phyloP scores from a whole-genome alignment of 192 early-diverging fungal species.

The Backusella psychrophila region DNA sequence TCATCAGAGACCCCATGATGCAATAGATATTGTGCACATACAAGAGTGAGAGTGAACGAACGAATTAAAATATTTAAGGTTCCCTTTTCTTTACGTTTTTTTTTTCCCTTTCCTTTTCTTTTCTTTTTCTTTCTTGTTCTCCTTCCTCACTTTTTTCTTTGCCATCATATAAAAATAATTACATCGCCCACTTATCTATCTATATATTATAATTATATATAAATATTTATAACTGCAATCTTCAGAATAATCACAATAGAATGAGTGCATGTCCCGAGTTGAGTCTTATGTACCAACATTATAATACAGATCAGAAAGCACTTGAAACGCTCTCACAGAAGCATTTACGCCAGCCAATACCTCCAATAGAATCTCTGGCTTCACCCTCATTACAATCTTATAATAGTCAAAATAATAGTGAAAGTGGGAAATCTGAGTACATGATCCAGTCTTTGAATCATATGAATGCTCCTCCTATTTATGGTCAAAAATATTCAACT shows the following conservation, averaged over 20 bases:
- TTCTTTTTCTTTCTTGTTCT: constrained; percentile 5
- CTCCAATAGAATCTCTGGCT: background rate
- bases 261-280: constrained; percentile 15
- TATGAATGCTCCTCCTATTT: background rate
- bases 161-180: background rate
- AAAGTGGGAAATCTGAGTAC: background rate
- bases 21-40: background rate
- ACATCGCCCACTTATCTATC: background rate
- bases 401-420: background rate
- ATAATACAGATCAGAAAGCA: background rate
- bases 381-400: background rate
- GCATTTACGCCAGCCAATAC: background rate
- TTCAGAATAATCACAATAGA: background rate
- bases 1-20: background rate
- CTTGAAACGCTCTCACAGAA: background rate
- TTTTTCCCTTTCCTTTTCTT: background rate
- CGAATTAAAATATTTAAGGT: background rate
- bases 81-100: background rate
- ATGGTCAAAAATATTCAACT: background rate
- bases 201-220: background rate
- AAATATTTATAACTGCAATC: background rate
- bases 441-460: background rate
- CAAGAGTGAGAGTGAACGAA: background rate
- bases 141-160: background rate
- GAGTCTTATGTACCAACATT: constrained; percentile 1